These are phyloP conservation scores for Hanseniaspora guilliermondii DNA, from an alignment of 805 yeast species.

Conservation along the genomic window DNA sequence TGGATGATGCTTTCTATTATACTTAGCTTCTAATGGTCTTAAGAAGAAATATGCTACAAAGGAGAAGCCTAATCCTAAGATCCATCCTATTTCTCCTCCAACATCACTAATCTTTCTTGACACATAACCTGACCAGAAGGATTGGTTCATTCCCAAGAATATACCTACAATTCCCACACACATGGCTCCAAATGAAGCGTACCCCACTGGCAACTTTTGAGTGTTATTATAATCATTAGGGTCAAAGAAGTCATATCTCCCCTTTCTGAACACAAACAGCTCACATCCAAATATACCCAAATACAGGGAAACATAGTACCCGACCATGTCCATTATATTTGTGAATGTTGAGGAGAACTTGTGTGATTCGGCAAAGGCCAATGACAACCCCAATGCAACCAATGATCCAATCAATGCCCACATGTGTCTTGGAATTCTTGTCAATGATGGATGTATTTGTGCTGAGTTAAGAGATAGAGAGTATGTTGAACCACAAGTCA, in stretches of 20 bases:
- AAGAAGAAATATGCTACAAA: constrained; percentile 46
- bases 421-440: constrained; percentile 61
- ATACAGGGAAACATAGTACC: constrained; percentile 82
- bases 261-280: constrained; percentile 66
- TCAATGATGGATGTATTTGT: constrained; percentile 60
- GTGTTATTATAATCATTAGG: constrained; percentile 46
- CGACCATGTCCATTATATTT: constrained; percentile 80
- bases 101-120: constrained; percentile 43
- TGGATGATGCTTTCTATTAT: constrained; percentile 24
- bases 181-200: constrained; percentile 67
- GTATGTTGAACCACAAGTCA: constrained; percentile 86
- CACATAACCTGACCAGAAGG: constrained; percentile 66
- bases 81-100: constrained; percentile 64
- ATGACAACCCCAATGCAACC: constrained; percentile 70
- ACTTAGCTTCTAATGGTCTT: constrained; percentile 59
- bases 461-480: constrained; percentile 77
- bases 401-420: constrained; percentile 73
- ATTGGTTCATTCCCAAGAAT: constrained; percentile 74
- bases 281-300: constrained; percentile 60
- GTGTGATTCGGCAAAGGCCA: constrained; percentile 80
- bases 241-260: constrained; percentile 45
- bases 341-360: constrained; percentile 57
- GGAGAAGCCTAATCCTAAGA: constrained; percentile 58
- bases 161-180: constrained; percentile 76
- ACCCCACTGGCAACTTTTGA: constrained; percentile 54